These are phyloP conservation scores for Microdochium trichocladiopsis DNA, from an alignment of 2,329 filamentous ascomycete genomes.

Conservation along the genomic window DNA sequence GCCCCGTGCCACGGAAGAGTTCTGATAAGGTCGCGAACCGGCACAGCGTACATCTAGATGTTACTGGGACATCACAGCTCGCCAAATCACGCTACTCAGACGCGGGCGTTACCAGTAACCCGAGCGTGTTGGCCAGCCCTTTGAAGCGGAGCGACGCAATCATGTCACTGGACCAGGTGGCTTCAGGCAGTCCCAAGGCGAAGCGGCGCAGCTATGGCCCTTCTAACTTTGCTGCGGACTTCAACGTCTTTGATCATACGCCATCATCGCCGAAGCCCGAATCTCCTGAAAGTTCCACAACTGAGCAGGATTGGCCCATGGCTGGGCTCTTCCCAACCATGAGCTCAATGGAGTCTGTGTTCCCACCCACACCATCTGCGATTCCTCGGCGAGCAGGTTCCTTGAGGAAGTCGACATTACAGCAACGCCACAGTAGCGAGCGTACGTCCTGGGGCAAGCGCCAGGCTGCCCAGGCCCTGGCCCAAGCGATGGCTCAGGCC, in stretches of 20 bases:
- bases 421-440: constrained; percentile 66
- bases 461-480: constrained; percentile 48
- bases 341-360: constrained; percentile 29
- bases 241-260: constrained; percentile 69
- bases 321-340: not conserved
- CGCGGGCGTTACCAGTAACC: constrained; percentile 32
- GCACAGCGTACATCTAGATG: constrained; percentile 51
- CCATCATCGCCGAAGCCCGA: constrained; percentile 37
- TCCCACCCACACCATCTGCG: constrained; percentile 41
- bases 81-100: constrained; percentile 45
- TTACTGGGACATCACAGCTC: constrained; percentile 44
- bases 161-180: constrained; percentile 78
- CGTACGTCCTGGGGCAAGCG: constrained; percentile 57
- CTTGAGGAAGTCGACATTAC: constrained; percentile 77
- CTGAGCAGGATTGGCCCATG: constrained; percentile 46
- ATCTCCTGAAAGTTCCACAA: constrained; percentile 30
- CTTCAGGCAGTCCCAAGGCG: constrained; percentile 76
- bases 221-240: constrained; percentile 52
- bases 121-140: constrained; percentile 65
- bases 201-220: constrained; percentile 85
- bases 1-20: constrained; percentile 33
- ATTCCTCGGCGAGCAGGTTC: constrained; percentile 68
- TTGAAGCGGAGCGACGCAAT: constrained; percentile 87
- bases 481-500: constrained; percentile 22
- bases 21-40: constrained; percentile 40